phyloP scores from a whole-genome alignment of 371 early-diverging fungal genomes.

The Batkoa obscura region DNA sequence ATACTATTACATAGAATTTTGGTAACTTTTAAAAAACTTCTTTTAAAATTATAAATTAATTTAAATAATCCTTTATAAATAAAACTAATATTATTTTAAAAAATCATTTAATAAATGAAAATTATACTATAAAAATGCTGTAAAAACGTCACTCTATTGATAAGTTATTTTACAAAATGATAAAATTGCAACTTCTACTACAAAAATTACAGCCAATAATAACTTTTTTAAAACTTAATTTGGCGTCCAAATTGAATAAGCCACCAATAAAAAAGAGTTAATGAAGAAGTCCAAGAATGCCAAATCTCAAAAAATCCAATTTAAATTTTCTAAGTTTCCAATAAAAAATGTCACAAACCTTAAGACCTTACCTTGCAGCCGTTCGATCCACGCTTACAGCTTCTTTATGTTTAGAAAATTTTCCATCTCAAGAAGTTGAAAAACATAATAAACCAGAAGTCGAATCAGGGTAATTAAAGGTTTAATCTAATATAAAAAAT shows the following conservation, averaged over 20 bases:
- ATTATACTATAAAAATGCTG: too few species aligned
- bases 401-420: conserved; percentile 88
- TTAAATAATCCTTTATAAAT: too few species aligned
- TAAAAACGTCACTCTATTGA: too few species aligned
- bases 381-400: conserved; percentile 88
- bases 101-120: too few species aligned
- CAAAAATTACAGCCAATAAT: neutral
- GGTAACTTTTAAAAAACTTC: too few species aligned
- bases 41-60: too few species aligned
- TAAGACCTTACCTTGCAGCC: conserved; percentile 86
- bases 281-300: neutral
- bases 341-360: conserved; percentile 62
- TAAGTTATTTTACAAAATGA: neutral
- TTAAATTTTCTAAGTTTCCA: neutral
- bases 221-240: neutral
- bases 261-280: neutral
- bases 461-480: conserved; percentile 54
- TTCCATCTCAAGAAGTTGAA: conserved; percentile 91
- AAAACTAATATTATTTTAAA: too few species aligned
- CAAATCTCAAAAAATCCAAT: neutral
- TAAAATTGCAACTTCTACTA: neutral
- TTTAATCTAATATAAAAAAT: neutral
- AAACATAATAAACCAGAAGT: conserved; percentile 96
- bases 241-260: neutral
- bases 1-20: too few species aligned